A percentile compares a stretch with the other conserved stretches of the same genome.
Conservation (phyloP, 1,284 basidiomycete species). For the Sphaerobolus stellatus region DNA sequence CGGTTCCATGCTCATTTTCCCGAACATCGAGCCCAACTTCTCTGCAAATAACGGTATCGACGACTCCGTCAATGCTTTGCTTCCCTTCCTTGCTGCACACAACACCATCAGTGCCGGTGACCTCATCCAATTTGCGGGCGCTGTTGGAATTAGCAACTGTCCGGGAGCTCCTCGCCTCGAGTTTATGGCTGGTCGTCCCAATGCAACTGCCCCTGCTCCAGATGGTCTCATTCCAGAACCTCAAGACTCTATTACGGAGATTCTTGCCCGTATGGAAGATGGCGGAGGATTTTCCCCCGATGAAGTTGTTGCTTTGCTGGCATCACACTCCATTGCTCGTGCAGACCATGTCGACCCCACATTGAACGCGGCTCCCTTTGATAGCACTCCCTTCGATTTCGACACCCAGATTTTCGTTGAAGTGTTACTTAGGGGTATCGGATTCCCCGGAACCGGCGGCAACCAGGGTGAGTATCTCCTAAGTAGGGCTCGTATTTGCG, state of each 20-base stretch:
- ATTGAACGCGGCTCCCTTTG: constrained; percentile 14
- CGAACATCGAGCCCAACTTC: constrained; percentile 1
- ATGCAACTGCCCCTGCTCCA: constrained; percentile 17
- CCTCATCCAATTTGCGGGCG: constrained; percentile 44
- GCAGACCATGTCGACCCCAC: constrained; percentile 19
- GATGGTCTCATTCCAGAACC: constrained; percentile 18
- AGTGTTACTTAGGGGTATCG: constrained; percentile 14
- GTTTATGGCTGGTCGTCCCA: constrained; percentile 19
- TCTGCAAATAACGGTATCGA: constrained; percentile 24
- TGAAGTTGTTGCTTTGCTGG: constrained; percentile 15
- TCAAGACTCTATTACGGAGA: constrained; percentile 10
- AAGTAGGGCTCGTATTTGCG: not conserved
- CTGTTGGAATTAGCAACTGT: constrained; percentile 26
- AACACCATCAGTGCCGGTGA: constrained; percentile 3
- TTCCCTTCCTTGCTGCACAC: constrained; percentile 5
- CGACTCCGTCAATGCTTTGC: constrained; percentile 2
- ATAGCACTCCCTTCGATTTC: constrained; percentile 24
- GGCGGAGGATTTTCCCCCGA: constrained; percentile 14
- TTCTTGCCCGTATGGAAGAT: constrained; percentile 17
- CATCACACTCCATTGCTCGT: constrained; percentile 17
- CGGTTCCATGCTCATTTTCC: constrained; percentile 18
- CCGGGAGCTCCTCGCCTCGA: constrained; percentile 19
- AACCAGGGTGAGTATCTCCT: not conserved
- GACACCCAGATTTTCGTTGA: constrained; percentile 22
- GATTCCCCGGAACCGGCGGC: constrained; percentile 11